A percentile compares a stretch with the other conserved stretches of the same genome.
Conservation (phyloP, 2,329 filamentous ascomycete genomes). For the Alternaria sp. region DNA sequence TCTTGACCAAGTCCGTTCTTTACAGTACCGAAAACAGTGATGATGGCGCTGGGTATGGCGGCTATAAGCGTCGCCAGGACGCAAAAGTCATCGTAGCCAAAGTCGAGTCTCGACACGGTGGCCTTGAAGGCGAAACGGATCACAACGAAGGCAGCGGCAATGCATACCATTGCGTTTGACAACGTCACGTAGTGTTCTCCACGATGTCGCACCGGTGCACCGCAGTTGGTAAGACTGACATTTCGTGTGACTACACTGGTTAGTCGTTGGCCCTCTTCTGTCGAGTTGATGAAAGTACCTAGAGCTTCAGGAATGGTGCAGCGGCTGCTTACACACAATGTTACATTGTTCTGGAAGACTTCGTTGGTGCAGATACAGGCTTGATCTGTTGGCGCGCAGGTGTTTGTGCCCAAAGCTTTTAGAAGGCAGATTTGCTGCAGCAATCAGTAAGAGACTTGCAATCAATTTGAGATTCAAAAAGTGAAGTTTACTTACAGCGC, state of each 20-base stretch:
- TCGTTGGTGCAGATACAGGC: slow-evolving; percentile 35
- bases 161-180: slow-evolving; percentile 44
- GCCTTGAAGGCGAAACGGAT: slow-evolving; percentile 51
- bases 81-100: slow-evolving; percentile 53
- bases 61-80: slow-evolving; percentile 34
- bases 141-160: slow-evolving; percentile 47
- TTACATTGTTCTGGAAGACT: slow-evolving; percentile 29
- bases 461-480: not conserved
- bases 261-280: not conserved
- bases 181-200: slow-evolving; percentile 44
- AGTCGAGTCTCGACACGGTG: slow-evolving; percentile 40
- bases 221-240: slow-evolving; percentile 51
- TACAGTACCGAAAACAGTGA: slow-evolving; percentile 34
- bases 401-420: slow-evolving; percentile 21
- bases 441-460: not conserved
- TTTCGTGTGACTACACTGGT: slow-evolving; percentile 50
- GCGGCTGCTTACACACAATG: slow-evolving; percentile 25
- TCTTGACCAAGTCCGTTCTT: slow-evolving; percentile 59
- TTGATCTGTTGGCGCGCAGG: slow-evolving; percentile 29
- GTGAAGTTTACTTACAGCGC: slow-evolving; percentile 24
- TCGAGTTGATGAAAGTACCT: slow-evolving; percentile 15
- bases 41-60: slow-evolving; percentile 36
- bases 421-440: slow-evolving; percentile 21
- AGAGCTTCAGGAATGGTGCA: slow-evolving; percentile 36
- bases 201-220: slow-evolving; percentile 50